A percentile compares a stretch with the other conserved stretches of the same genome.
Conservation (phyloP, 345 rosid species). For the Populus alba region DNA sequence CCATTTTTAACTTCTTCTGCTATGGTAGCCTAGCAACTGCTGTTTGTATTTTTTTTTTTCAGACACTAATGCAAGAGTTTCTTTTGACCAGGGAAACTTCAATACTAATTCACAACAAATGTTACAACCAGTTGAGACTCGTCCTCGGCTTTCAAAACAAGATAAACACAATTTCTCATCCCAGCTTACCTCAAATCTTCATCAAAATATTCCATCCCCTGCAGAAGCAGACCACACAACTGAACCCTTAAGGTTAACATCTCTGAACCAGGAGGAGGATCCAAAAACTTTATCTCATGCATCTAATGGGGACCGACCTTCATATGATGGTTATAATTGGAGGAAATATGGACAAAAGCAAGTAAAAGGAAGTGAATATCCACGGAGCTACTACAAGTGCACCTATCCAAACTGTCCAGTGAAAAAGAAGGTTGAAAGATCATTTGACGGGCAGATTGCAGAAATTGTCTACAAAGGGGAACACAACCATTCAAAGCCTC, state of each 20-base stretch:
- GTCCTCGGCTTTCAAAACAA: slow-evolving; percentile 29
- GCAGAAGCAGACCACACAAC: slow-evolving; percentile 29
- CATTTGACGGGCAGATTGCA: slow-evolving; percentile 78
- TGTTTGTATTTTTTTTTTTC: background rate
- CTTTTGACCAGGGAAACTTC: slow-evolving; percentile 51
- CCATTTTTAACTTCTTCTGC: background rate
- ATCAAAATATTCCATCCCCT: slow-evolving; percentile 24
- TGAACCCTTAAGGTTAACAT: slow-evolving; percentile 30
- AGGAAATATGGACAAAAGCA: slow-evolving; percentile 98
- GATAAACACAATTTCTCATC: slow-evolving; percentile 35
- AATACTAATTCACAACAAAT: slow-evolving; percentile 25
- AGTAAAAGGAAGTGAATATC: slow-evolving; percentile 95
- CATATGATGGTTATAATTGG: slow-evolving; percentile 95
- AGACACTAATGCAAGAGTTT: background rate
- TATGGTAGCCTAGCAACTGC: background rate
- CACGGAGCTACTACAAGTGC: slow-evolving; percentile 93
- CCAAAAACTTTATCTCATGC: slow-evolving; percentile 23
- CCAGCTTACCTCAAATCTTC: slow-evolving; percentile 30
- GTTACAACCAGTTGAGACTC: slow-evolving; percentile 29
- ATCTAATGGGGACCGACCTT: slow-evolving; percentile 51
- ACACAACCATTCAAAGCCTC: slow-evolving; percentile 83
- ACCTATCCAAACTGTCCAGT: slow-evolving; percentile 88
- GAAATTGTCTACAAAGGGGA: slow-evolving; percentile 96
- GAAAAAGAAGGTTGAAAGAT: slow-evolving; percentile 93
- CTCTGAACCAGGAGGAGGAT: slow-evolving; percentile 45